Conservation (phyloP, 805 yeast species). For the Hanseniaspora meyeri region DNA sequence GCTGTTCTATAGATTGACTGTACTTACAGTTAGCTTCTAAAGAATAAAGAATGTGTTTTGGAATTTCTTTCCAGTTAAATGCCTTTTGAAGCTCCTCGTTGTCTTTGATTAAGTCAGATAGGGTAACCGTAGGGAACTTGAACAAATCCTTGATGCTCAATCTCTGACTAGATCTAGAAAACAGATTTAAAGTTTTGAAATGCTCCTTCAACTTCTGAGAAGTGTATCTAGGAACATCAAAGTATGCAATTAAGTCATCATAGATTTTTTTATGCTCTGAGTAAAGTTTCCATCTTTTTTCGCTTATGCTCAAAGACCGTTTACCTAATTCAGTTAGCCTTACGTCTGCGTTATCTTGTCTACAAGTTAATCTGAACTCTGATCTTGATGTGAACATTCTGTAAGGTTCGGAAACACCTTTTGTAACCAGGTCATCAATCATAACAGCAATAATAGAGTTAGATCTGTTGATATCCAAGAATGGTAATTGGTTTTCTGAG, state of each 20-base stretch:
- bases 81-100: conserved; percentile 30
- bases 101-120: conserved; percentile 21
- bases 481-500: conserved; percentile 23
- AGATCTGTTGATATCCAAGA: conserved; percentile 48
- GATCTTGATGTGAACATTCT: conserved; percentile 96
- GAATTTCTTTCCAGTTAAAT: conserved; percentile 20
- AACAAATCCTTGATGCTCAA: conserved; percentile 63
- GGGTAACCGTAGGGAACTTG: conserved; percentile 38
- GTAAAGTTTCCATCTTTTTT: conserved; percentile 43
- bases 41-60: conserved; percentile 42
- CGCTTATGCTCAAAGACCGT: conserved; percentile 52
- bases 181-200: conserved; percentile 31
- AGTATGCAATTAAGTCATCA: conserved; percentile 33
- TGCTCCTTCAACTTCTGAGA: conserved; percentile 52
- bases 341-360: conserved; percentile 89
- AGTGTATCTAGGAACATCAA: conserved; percentile 37
- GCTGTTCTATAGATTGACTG: conserved; percentile 65
- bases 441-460: conserved; percentile 89
- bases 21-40: conserved; percentile 72
- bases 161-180: conserved; percentile 42
- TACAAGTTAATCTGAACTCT: conserved; percentile 77
- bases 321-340: conserved; percentile 65
- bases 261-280: conserved; percentile 34
- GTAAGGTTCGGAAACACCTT: conserved; percentile 94
- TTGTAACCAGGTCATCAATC: conserved; percentile 85